These are phyloP conservation scores for Mallotus nudiflorus DNA, from an alignment of 345 rosid species.

Conservation along the genomic window DNA sequence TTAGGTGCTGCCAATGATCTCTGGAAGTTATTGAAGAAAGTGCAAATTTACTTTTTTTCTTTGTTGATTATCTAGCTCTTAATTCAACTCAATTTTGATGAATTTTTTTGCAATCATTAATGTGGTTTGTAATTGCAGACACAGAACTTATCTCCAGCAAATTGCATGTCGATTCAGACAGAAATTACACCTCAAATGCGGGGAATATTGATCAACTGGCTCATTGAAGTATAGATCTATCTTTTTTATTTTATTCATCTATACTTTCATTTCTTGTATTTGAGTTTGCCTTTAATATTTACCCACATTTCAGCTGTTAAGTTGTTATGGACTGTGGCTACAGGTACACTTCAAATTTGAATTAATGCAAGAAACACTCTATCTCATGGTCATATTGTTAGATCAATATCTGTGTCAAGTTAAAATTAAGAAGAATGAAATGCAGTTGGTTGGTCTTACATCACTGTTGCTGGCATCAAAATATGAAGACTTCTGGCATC, in stretches of 20 bases:
- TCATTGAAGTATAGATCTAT: conserved; percentile 68
- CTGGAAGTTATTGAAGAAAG: neutral
- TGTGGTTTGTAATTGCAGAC: conserved; percentile 49
- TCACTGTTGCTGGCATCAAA: conserved; percentile 85
- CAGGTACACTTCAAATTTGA: conserved; percentile 91
- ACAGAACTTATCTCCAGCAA: conserved; percentile 45
- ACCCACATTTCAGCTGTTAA: neutral
- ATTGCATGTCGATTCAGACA: conserved; percentile 60
- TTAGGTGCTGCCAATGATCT: neutral
- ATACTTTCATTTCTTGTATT: conserved; percentile 15
- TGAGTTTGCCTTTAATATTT: neutral
- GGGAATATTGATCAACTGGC: conserved; percentile 93
- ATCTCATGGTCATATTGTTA: conserved; percentile 69
- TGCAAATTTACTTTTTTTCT: neutral
- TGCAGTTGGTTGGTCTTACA: conserved; percentile 94
- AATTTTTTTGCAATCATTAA: neutral
- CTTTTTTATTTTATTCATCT: conserved; percentile 9
- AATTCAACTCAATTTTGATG: neutral
- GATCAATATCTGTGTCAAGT: conserved; percentile 85
- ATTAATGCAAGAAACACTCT: conserved; percentile 91
- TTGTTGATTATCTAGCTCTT: neutral
- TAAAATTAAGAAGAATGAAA: conserved; percentile 62
- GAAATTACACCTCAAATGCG: conserved; percentile 73
- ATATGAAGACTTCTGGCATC: conserved; percentile 98
- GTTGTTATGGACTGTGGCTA: conserved; percentile 17